Evolutionary conservation across 2,329 filamentous ascomycete species (phyloP), one percentile per base, ranked within the genome.

Genomic region (Zopfia rhizophila): DNA sequence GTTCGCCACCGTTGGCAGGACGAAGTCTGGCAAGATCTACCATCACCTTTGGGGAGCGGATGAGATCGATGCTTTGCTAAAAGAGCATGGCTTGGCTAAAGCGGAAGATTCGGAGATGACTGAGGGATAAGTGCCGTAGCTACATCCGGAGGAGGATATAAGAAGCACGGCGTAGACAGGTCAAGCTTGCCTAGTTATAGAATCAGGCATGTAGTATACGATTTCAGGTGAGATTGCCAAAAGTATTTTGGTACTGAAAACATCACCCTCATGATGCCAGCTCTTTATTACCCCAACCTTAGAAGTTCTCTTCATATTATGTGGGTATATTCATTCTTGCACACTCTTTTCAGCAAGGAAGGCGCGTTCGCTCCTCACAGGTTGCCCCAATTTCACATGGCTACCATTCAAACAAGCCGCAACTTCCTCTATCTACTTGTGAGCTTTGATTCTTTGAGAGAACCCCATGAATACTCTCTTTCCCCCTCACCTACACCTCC

Each of bases 11-110:
- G 93, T 99, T 51, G 95, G 94, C 63, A 91, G 92, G 79, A 97
- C 92, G 60, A 88, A 91, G 75, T 86, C 92, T 58, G 94, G 94
- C 66, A 94, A 93, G 80, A 93, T 99, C 75, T 99, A 97, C 80
- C 94, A 99, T 77, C 90, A 96, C 72, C 82, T 99, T 53, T 99
- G 94, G 94, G 89, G 86, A 64, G 93, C 92, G 31, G 93, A 99
- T 58, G 94, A 97, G 80, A 99, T 99, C 66, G 93, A 91, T 70
- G 86, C 88, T 38, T 79, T 99, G 73, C 79, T 99, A 66, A 96
- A 92, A 82, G 91, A 97, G 80, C 92, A 99, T 66, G 93, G 93
- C 62, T 77, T 99, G 72, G 93, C 91, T 51, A 97, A 96, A 61
- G 55, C 63, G 17, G 67, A 64, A 40, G 69, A 72, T 46, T 64